Evolutionary conservation across 2,329 filamentous ascomycete genomes (phyloP).

Genomic region (Ophiocordyceps australis): DNA sequence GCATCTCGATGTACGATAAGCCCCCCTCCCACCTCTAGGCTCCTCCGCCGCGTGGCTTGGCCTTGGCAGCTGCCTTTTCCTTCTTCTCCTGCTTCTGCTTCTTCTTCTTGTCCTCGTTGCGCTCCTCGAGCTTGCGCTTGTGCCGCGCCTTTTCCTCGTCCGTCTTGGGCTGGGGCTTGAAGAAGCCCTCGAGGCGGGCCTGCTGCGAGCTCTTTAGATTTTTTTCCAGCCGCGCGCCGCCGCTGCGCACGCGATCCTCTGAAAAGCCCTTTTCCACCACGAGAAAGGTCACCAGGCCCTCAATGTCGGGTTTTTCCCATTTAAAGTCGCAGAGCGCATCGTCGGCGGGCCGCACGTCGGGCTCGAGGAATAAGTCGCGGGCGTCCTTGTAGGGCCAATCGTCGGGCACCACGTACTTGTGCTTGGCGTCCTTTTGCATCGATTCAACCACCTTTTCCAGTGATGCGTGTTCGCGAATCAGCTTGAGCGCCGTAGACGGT

Average conservation of each 20-base stretch:
- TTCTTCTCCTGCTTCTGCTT: conserved; percentile 88
- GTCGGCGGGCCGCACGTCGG: conserved; percentile 71
- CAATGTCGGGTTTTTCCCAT: conserved; percentile 86
- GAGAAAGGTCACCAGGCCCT: conserved; percentile 76
- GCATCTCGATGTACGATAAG: too few relatives aligned
- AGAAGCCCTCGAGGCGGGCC: conserved; percentile 85
- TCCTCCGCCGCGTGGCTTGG: conserved; percentile 49
- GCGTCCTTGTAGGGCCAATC: conserved; percentile 94
- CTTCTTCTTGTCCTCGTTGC: conserved; percentile 85
- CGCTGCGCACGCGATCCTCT: conserved; percentile 77
- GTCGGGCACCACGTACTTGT: conserved; percentile 76
- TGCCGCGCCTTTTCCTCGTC: conserved; percentile 67
- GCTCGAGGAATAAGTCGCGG: conserved; percentile 77
- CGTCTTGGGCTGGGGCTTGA: conserved; percentile 81
- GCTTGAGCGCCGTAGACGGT: conserved; percentile 75
- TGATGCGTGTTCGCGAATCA: conserved; percentile 81
- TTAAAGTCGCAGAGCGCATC: conserved; percentile 89
- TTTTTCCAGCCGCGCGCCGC: conserved; percentile 65
- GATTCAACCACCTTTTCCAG: conserved; percentile 75
- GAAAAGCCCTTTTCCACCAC: conserved; percentile 94
- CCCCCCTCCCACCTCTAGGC: neutral
- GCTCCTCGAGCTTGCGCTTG: conserved; percentile 90
- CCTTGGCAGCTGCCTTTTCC: conserved; percentile 81
- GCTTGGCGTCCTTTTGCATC: conserved; percentile 57
- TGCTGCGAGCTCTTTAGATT: conserved; percentile 85